Evolutionary conservation across 768 basidiomycete genomes (phyloP).

Genomic region (Suillus sp.): DNA sequence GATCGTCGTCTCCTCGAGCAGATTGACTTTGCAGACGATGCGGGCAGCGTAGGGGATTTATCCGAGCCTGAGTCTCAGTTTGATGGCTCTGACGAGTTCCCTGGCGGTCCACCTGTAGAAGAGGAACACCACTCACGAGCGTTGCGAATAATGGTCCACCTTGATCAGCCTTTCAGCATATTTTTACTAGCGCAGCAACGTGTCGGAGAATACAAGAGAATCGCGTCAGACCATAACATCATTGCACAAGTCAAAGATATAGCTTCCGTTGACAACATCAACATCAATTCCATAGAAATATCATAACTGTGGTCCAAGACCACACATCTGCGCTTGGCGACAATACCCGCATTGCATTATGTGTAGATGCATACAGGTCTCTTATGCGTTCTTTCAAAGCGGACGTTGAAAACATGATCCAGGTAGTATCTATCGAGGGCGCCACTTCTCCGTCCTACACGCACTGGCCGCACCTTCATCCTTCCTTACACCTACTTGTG

Average conservation of each 20-base stretch:
- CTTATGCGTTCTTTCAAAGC: too few species aligned
- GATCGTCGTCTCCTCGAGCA: not conserved
- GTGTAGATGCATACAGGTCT: too few species aligned
- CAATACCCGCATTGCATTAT: too few species aligned
- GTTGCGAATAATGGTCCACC: not conserved
- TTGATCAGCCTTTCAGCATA: not conserved
- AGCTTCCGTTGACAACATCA: not conserved
- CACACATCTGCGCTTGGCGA: too few species aligned
- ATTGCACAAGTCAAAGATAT: not conserved
- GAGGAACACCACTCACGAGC: not conserved
- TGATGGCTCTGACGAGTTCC: not conserved
- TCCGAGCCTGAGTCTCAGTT: not conserved
- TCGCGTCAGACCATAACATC: not conserved
- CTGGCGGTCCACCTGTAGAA: not conserved
- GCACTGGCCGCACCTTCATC: too few species aligned
- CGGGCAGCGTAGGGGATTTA: not conserved
- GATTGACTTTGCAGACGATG: not conserved
- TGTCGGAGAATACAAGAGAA: slow-evolving; percentile 1
- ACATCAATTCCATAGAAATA: not conserved
- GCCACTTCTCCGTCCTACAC: too few species aligned
- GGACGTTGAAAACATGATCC: too few species aligned
- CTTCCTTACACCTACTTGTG: too few species aligned
- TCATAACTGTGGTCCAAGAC: too few species aligned
- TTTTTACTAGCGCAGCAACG: not conserved
- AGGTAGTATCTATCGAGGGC: too few species aligned